phyloP scores from a whole-genome alignment of 495 filamentous ascomycete genomes.

The Penicillium verhagenii region DNA sequence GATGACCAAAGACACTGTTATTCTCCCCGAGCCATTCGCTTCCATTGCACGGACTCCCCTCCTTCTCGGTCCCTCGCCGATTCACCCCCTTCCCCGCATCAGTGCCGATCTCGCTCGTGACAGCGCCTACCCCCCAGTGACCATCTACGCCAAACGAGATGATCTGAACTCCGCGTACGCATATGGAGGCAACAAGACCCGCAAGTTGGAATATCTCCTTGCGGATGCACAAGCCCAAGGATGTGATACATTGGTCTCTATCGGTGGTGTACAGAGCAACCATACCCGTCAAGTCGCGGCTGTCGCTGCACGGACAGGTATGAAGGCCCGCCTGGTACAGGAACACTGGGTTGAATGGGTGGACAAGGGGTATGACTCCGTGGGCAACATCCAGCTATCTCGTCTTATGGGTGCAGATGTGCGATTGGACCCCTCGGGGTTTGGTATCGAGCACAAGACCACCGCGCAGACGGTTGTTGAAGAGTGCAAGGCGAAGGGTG shows the following conservation, averaged over 20 bases:
- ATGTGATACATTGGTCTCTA: constrained; percentile 56
- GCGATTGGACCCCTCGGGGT: constrained; percentile 46
- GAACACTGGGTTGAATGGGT: constrained; percentile 62
- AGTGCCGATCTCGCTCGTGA: constrained; percentile 51
- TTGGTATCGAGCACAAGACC: constrained; percentile 61
- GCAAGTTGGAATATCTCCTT: constrained; percentile 63
- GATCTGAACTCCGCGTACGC: constrained; percentile 62
- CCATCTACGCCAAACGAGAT: constrained; percentile 62
- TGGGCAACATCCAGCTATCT: constrained; percentile 63
- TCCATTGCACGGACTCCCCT: constrained; percentile 53
- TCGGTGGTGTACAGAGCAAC: constrained; percentile 66
- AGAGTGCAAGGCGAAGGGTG: constrained; percentile 44
- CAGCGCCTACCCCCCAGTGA: constrained; percentile 27
- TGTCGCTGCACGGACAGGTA: constrained; percentile 49
- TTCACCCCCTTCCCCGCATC: constrained; percentile 59
- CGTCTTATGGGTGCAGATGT: constrained; percentile 61
- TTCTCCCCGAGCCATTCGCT: constrained; percentile 57
- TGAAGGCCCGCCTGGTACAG: constrained; percentile 56
- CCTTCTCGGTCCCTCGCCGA: constrained; percentile 59
- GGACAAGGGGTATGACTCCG: constrained; percentile 50
- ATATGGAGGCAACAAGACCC: constrained; percentile 64
- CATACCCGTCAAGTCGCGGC: constrained; percentile 64
- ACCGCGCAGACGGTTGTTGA: constrained; percentile 46
- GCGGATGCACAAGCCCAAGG: constrained; percentile 55
- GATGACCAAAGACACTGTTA: constrained; percentile 7